These are phyloP conservation scores for Piper longum DNA, from an alignment of 164 flowering plant genomes.

Conservation along the genomic window DNA sequence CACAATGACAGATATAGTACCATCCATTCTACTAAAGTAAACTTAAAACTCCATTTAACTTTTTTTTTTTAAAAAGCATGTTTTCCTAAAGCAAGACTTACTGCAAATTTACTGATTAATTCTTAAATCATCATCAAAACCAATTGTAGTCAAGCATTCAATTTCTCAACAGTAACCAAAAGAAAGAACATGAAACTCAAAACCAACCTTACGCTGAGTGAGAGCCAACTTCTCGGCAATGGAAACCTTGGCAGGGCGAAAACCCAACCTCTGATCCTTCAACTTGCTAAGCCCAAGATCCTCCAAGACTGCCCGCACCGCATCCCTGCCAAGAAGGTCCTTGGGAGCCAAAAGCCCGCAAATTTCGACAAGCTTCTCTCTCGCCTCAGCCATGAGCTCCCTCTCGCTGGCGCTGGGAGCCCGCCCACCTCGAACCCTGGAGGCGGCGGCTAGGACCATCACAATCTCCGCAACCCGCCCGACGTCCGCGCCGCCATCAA, in stretches of 20 bases:
- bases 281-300: constrained; percentile 64
- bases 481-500: constrained; percentile 15
- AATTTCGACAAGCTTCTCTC: constrained; percentile 39
- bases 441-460: constrained; percentile 57
- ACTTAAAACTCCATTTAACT: too few species aligned
- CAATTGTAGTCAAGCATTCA: too few species aligned
- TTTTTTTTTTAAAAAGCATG: too few species aligned
- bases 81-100: too few species aligned
- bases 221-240: constrained; percentile 49
- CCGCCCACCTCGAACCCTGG: constrained; percentile 50
- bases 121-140: too few species aligned
- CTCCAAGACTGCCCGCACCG: constrained; percentile 42
- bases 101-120: too few species aligned
- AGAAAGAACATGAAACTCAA: too few species aligned
- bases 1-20: too few species aligned
- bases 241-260: constrained; percentile 40
- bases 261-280: constrained; percentile 49
- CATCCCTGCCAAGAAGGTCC: constrained; percentile 54
- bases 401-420: constrained; percentile 44
- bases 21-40: too few species aligned
- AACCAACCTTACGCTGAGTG: constrained; percentile 45
- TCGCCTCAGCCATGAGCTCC: constrained; percentile 58
- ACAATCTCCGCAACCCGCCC: constrained; percentile 70
- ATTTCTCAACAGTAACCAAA: too few species aligned
- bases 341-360: constrained; percentile 50